Evolutionary conservation across 768 basidiomycete species (phyloP).

Genomic region (Pleurotus tuoliensis): DNA sequence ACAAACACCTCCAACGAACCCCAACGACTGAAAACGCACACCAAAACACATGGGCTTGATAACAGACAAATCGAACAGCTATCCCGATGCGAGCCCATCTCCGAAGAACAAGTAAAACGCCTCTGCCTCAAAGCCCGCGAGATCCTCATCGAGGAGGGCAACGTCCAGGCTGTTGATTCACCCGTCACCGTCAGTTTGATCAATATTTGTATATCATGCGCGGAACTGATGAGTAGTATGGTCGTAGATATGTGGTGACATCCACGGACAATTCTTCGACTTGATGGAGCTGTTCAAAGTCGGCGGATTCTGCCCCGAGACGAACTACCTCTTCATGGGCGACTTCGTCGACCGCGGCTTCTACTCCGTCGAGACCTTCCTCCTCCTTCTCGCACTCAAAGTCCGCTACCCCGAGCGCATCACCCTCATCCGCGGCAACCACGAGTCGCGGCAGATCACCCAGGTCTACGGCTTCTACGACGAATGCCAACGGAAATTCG

Average conservation of each 20-base stretch:
- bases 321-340: constrained; percentile 97
- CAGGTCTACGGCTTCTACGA: constrained; percentile 96
- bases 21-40: too few species aligned
- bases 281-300: constrained; percentile 94
- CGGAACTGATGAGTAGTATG: neutral
- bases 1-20: too few species aligned
- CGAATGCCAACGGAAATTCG: constrained; percentile 93
- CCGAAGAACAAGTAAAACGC: constrained; percentile 92
- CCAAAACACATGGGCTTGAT: neutral
- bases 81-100: constrained; percentile 89
- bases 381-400: constrained; percentile 91
- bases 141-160: constrained; percentile 95
- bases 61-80: constrained; percentile 92
- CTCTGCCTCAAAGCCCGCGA: constrained; percentile 95
- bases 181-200: constrained; percentile 78
- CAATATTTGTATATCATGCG: neutral
- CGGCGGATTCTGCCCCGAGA: constrained; percentile 88
- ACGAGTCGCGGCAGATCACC: constrained; percentile 96
- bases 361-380: constrained; percentile 95
- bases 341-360: constrained; percentile 98
- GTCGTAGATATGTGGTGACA: constrained; percentile 84
- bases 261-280: constrained; percentile 97
- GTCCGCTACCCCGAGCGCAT: constrained; percentile 97
- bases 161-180: constrained; percentile 93
- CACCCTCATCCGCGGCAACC: constrained; percentile 95